Conservation (phyloP, 176 grass and related monocot species). For the Carex littledalei region DNA sequence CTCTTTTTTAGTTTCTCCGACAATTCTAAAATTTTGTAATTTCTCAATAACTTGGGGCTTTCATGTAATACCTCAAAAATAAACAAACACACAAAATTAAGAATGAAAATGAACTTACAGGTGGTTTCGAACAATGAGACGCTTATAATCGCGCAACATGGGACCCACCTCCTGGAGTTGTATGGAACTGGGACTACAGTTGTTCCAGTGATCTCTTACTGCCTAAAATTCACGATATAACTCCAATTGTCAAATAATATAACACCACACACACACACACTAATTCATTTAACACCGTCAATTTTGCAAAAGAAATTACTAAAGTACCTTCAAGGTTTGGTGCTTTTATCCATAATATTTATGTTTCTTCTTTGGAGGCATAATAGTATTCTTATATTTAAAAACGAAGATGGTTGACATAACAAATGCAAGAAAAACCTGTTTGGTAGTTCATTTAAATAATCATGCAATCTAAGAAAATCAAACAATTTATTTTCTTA, state of each 20-base stretch:
- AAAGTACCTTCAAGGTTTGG: not conserved
- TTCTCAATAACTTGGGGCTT: not conserved
- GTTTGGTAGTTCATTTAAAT: not conserved
- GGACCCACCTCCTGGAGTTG: constrained; percentile 70
- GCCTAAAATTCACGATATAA: constrained; percentile 38
- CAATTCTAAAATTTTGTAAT: not conserved
- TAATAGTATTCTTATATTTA: not conserved
- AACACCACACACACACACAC: not conserved
- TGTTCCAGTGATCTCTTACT: constrained; percentile 75
- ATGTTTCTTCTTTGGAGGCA: not conserved
- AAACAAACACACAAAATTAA: not conserved
- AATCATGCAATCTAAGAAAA: not conserved
- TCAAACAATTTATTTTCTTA: not conserved
- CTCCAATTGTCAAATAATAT: not conserved
- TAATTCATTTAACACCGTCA: not conserved
- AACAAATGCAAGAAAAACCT: not conserved
- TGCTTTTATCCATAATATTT: not conserved
- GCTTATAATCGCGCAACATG: constrained; percentile 82
- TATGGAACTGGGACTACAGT: constrained; percentile 47
- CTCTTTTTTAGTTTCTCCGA: not conserved
- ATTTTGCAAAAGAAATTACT: not conserved
- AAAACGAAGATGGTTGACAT: not conserved
- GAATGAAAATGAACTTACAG: constrained; percentile 35
- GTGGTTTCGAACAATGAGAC: constrained; percentile 41
- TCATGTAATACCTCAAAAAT: not conserved